A percentile compares a stretch with the other conserved stretches of the same genome.
phyloP scores from a whole-genome alignment of 2,329 filamentous ascomycete genomes.

The Colletotrichum godetiae region DNA sequence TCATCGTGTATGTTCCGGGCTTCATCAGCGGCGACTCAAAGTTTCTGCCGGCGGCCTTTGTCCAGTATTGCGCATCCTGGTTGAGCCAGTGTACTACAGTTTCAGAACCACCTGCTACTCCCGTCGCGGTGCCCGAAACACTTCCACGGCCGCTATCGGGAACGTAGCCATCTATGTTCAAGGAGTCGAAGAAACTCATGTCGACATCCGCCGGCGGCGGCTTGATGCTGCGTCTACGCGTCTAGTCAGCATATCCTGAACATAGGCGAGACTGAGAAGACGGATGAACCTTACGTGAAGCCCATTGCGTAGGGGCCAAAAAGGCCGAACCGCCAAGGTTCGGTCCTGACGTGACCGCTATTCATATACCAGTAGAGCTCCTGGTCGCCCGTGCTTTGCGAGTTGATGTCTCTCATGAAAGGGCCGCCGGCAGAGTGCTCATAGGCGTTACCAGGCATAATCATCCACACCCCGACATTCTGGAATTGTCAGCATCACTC shows the following conservation, averaged over 20 bases:
- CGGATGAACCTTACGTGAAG: conserved; percentile 52
- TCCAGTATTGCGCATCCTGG: conserved; percentile 67
- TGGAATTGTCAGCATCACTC: conserved; percentile 41
- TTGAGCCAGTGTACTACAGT: conserved; percentile 70
- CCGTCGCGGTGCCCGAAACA: conserved; percentile 65
- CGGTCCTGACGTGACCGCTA: conserved; percentile 66
- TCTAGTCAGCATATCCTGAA: background rate
- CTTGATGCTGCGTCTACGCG: conserved; percentile 56
- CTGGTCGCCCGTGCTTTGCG: conserved; percentile 64
- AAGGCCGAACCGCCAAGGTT: conserved; percentile 66
- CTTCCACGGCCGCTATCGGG: conserved; percentile 59
- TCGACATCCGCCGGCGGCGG: conserved; percentile 53
- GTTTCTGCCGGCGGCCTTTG: conserved; percentile 56
- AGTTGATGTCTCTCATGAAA: conserved; percentile 66
- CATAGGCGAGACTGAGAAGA: background rate
- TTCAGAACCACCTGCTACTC: conserved; percentile 58
- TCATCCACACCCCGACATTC: conserved; percentile 59
- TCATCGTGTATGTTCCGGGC: conserved; percentile 69
- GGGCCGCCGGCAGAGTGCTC: conserved; percentile 69
- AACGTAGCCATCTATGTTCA: conserved; percentile 65
- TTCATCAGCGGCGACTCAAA: conserved; percentile 70
- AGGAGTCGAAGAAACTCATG: conserved; percentile 65
- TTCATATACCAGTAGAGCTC: conserved; percentile 72
- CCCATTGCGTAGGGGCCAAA: conserved; percentile 69
- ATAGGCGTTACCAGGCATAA: conserved; percentile 58